These are phyloP conservation scores for Colletotrichum sp. DNA, from an alignment of 2,329 filamentous ascomycete genomes.

Conservation along the genomic window DNA sequence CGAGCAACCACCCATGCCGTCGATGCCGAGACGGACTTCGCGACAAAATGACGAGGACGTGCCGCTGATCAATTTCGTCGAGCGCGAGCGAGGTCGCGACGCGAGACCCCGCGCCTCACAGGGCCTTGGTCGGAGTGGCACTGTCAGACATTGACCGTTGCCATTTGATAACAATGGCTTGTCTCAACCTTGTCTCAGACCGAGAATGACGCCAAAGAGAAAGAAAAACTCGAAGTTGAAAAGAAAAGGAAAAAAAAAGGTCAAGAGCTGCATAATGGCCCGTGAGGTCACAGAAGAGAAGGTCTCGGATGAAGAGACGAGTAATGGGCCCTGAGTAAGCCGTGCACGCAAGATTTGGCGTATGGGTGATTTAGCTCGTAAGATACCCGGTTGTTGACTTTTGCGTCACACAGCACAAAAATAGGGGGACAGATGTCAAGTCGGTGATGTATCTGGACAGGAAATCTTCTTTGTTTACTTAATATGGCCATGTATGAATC, in stretches of 20 bases:
- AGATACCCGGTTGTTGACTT: constrained; percentile 19
- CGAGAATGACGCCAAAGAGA: neutral
- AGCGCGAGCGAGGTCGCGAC: constrained; percentile 14
- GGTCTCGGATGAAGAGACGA: neutral
- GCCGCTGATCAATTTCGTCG: constrained; percentile 23
- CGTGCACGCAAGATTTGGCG: neutral
- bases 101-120: neutral
- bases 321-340: neutral
- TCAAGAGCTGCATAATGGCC: neutral
- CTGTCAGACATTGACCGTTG: constrained; percentile 10
- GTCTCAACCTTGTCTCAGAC: neutral
- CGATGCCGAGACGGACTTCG: constrained; percentile 14
- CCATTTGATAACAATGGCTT: neutral
- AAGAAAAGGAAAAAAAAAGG: neutral
- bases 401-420: neutral
- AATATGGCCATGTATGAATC: constrained; percentile 10
- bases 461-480: constrained; percentile 8
- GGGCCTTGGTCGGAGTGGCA: constrained; percentile 15
- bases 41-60: constrained; percentile 21
- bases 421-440: neutral
- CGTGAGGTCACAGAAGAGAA: neutral
- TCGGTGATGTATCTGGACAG: neutral
- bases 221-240: neutral
- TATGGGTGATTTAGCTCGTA: constrained; percentile 7
- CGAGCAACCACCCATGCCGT: constrained; percentile 21